phyloP scores from a whole-genome alignment of 2,329 filamentous ascomycete genomes.

The Penicillium vulpinum region DNA sequence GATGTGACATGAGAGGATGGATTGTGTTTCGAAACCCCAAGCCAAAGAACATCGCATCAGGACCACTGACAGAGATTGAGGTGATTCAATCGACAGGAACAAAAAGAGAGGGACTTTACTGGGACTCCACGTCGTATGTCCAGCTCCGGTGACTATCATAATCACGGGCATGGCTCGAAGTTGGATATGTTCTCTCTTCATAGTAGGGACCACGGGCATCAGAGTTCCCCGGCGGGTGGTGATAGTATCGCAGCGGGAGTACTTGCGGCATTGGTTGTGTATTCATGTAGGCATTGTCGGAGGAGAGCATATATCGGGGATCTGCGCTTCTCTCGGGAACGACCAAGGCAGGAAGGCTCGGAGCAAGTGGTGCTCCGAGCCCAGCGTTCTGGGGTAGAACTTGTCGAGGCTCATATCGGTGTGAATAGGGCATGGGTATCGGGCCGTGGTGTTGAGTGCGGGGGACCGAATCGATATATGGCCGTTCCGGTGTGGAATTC shows the following conservation, averaged over 20 bases:
- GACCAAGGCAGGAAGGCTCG: slow-evolving; percentile 19
- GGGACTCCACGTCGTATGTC: slow-evolving; percentile 34
- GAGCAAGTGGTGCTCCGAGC: slow-evolving; percentile 10
- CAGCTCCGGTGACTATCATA: slow-evolving; percentile 26
- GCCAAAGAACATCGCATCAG: slow-evolving; percentile 12
- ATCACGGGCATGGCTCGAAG: slow-evolving; percentile 21
- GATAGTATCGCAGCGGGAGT: slow-evolving; percentile 16
- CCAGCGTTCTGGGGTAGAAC: slow-evolving; percentile 10
- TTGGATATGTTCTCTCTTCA: slow-evolving; percentile 23
- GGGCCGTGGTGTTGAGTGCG: slow-evolving; percentile 13
- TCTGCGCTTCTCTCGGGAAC: slow-evolving; percentile 20
- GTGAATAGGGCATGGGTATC: slow-evolving; percentile 18
- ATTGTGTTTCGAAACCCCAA: background rate
- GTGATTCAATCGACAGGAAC: slow-evolving; percentile 17
- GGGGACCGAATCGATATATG: slow-evolving; percentile 20
- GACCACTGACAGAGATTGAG: slow-evolving; percentile 19
- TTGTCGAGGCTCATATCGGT: slow-evolving; percentile 26
- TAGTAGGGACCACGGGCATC: slow-evolving; percentile 23
- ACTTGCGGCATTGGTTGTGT: slow-evolving; percentile 22
- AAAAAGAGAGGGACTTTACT: slow-evolving; percentile 32
- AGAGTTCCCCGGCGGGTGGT: slow-evolving; percentile 2
- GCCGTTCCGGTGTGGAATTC: slow-evolving; percentile 25
- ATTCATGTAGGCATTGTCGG: slow-evolving; percentile 21
- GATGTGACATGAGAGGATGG: slow-evolving; percentile 3
- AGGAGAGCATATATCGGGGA: slow-evolving; percentile 24